A percentile compares a stretch with the other conserved stretches of the same genome.
These are phyloP conservation scores for Tuctoria greenei DNA, from an alignment of 176 grass and related monocot genomes.

Conservation along the genomic window DNA sequence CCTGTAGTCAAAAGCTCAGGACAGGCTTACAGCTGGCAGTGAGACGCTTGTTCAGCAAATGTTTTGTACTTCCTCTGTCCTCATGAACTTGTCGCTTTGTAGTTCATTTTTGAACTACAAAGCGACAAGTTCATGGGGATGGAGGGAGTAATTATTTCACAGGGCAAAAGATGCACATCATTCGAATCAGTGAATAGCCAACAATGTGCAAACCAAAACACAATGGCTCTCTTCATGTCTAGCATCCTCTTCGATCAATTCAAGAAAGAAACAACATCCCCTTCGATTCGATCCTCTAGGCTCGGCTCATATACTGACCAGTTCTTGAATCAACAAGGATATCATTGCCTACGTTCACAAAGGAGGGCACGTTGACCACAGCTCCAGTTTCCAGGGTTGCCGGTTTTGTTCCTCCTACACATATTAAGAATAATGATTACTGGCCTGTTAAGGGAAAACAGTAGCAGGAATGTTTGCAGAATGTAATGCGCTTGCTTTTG, in stretches of 20 bases:
- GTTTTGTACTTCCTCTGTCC: too few relatives aligned
- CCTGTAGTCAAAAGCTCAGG: too few relatives aligned
- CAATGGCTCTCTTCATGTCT: not conserved
- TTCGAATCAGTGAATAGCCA: conserved; percentile 21
- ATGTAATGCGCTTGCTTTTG: too few relatives aligned
- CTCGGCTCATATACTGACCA: conserved; percentile 81
- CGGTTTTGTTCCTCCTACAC: conserved; percentile 82
- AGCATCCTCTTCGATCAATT: not conserved
- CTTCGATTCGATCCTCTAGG: conserved; percentile 36
- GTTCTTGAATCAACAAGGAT: conserved; percentile 86
- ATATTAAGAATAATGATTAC: conserved; percentile 18
- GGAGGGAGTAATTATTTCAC: too few relatives aligned
- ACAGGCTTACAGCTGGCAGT: too few relatives aligned
- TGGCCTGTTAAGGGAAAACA: not conserved
- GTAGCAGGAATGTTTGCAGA: not conserved
- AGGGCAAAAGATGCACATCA: conserved; percentile 12
- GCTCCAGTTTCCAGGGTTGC: conserved; percentile 88
- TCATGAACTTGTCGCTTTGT: too few relatives aligned
- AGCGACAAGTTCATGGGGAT: too few relatives aligned
- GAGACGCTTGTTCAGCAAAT: too few relatives aligned
- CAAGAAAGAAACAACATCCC: too few relatives aligned
- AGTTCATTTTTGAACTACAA: too few relatives aligned
- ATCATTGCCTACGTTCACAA: conserved; percentile 67
- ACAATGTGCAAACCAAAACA: conserved; percentile 26
- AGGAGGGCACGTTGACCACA: conserved; percentile 76